phyloP scores from a whole-genome alignment of 441 rosid genomes.

The Populus tomentosa region DNA sequence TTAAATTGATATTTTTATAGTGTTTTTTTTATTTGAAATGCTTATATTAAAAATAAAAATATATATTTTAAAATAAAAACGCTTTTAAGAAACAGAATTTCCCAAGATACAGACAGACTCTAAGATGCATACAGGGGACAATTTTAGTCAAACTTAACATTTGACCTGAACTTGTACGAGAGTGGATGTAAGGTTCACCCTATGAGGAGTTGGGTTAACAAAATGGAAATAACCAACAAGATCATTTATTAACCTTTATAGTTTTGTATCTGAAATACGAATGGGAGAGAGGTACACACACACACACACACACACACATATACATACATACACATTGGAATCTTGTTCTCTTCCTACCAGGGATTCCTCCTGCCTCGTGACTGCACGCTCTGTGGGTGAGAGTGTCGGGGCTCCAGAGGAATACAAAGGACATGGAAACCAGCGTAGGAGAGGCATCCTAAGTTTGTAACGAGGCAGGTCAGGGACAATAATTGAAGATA shows the following conservation, averaged over 20 bases:
- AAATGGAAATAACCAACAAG: not conserved
- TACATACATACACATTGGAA: not conserved
- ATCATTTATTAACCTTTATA: not conserved
- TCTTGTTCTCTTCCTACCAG: not conserved
- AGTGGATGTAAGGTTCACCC: too few species aligned
- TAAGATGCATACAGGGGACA: too few species aligned
- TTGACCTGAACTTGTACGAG: too few species aligned
- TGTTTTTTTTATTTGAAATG: too few species aligned
- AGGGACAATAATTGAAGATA: slow-evolving; percentile 25
- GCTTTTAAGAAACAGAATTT: too few species aligned
- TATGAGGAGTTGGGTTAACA: not conserved
- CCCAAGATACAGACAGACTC: too few species aligned
- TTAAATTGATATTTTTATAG: too few species aligned
- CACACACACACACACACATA: too few species aligned
- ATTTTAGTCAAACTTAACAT: too few species aligned
- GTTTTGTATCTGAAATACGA: not conserved
- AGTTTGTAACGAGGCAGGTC: slow-evolving; percentile 12
- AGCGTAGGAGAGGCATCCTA: slow-evolving; percentile 24
- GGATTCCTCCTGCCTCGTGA: not conserved
- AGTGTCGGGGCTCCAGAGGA: not conserved
- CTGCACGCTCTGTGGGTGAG: not conserved
- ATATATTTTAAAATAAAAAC: too few species aligned
- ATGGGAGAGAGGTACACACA: too few species aligned
- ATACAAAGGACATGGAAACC: not conserved
- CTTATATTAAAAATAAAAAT: too few species aligned